phyloP scores from a whole-genome alignment of 2,329 filamentous ascomycete genomes.

The Colletotrichum chrysophilum region DNA sequence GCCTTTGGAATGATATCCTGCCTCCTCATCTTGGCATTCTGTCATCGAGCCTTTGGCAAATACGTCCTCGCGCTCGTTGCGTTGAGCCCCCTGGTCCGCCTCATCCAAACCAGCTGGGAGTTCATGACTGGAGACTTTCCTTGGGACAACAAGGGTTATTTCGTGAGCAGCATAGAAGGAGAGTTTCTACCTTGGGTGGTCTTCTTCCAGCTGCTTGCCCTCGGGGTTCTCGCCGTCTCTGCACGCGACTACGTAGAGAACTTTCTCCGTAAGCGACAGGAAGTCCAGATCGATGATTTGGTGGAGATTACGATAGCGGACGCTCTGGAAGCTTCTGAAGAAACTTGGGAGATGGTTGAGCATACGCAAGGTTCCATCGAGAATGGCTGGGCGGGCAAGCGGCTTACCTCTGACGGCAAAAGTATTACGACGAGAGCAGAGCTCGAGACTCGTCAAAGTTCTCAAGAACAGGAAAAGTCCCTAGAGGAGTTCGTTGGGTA shows the following conservation, averaged over 20 bases:
- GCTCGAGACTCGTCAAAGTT: neutral
- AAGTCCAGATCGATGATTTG: neutral
- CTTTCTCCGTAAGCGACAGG: neutral
- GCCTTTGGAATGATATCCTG: neutral
- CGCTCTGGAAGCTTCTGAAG: neutral
- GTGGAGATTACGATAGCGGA: neutral
- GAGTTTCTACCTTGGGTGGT: neutral
- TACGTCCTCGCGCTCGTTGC: neutral
- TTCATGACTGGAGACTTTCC: neutral
- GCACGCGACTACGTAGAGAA: neutral
- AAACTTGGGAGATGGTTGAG: neutral
- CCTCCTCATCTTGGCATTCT: neutral
- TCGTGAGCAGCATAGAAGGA: neutral
- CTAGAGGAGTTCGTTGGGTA: neutral
- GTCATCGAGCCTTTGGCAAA: neutral
- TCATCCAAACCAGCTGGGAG: neutral
- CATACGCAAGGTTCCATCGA: neutral
- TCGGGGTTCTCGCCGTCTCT: neutral
- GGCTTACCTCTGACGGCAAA: neutral
- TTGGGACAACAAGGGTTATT: neutral
- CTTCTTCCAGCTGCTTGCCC: neutral
- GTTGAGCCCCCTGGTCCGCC: neutral
- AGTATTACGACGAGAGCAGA: neutral
- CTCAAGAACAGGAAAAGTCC: neutral
- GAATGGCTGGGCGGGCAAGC: neutral